Evolutionary conservation across 2,329 filamentous ascomycete genomes (phyloP), one percentile per base, ranked within the genome.

Genomic region (Cladophialophora chaetospira): DNA sequence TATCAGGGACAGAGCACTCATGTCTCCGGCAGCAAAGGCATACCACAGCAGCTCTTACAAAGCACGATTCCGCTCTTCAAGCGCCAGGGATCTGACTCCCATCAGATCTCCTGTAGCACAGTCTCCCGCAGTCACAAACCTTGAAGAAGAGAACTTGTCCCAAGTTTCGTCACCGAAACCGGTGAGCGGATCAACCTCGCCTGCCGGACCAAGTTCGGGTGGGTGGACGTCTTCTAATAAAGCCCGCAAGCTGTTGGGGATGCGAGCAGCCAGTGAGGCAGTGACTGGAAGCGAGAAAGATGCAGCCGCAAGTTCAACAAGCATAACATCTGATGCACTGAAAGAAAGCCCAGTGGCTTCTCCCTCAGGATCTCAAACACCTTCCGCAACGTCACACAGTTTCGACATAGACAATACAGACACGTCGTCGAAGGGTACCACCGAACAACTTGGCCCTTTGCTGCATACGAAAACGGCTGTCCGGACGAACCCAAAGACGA

Each of bases 241-340:
- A 67, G 87, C 63, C 72, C 82, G 77, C 28, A 81, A 75, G 64
- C 80, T 80, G 19, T 82, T 86, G 42, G 89, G 91, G n/a, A 79
- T 96, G 55, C 82, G 93, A 62, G 88, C 91, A 11, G 90, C 92
- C 52, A 97, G 93, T 3, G 93, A 97, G 69, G 79, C 82, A 17
- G 78, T 83, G 15, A 82, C 80, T 2, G 78, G 78, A 25, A 75
- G 68, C 40, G 81, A 83, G 57, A 84, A 80, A 69, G 73, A 76
- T n/a, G 42, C 42, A 42, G 61, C 70, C 17, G 73, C 75, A 17
- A 73, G 69, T 25, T 73, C 78, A 10, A 73, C 73, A 11, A 63
- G 57, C 38, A 67, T 71, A 11, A 69, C 73, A 17, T 68, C 71
- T 2, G 79, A 77, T 15, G 74, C 78, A 5, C 69, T 75, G 36